Evolutionary conservation across 164 flowering plant genomes (phyloP).

Genomic region (Tetrastigma voinierianum): DNA sequence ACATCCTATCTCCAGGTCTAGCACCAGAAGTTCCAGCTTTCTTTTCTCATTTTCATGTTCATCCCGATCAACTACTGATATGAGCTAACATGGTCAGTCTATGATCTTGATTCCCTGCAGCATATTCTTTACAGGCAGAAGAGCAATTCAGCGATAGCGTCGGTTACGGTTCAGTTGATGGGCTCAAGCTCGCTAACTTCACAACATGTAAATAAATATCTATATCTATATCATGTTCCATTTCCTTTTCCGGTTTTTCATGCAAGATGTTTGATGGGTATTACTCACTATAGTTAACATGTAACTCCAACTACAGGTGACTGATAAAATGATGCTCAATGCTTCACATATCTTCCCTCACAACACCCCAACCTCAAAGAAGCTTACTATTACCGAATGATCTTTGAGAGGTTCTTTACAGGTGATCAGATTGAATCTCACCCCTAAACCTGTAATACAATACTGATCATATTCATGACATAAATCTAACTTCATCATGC

Average conservation of each 20-base stretch:
- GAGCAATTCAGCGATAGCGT: constrained; percentile 98
- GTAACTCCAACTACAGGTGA: constrained; percentile 45
- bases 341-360: constrained; percentile 73
- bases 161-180: constrained; percentile 97
- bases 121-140: constrained; percentile 90
- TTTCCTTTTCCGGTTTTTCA: background rate
- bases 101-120: constrained; percentile 42
- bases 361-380: constrained; percentile 83
- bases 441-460: background rate
- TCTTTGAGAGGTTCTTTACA: constrained; percentile 92
- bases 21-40: background rate
- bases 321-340: constrained; percentile 82
- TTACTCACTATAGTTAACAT: background rate
- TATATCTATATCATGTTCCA: background rate
- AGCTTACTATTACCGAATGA: constrained; percentile 88
- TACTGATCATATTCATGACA: background rate
- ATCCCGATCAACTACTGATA: background rate
- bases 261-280: too few species aligned
- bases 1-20: constrained; percentile 85
- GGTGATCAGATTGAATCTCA: constrained; percentile 31
- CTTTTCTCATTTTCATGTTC: background rate
- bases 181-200: constrained; percentile 85
- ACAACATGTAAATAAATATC: constrained; percentile 62
- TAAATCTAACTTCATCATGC: background rate
- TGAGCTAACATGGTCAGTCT: constrained; percentile 13